A percentile compares a stretch with the other conserved stretches of the same genome.
These are phyloP conservation scores for Hericium coralloides DNA, from an alignment of 768 basidiomycete species.

Conservation along the genomic window DNA sequence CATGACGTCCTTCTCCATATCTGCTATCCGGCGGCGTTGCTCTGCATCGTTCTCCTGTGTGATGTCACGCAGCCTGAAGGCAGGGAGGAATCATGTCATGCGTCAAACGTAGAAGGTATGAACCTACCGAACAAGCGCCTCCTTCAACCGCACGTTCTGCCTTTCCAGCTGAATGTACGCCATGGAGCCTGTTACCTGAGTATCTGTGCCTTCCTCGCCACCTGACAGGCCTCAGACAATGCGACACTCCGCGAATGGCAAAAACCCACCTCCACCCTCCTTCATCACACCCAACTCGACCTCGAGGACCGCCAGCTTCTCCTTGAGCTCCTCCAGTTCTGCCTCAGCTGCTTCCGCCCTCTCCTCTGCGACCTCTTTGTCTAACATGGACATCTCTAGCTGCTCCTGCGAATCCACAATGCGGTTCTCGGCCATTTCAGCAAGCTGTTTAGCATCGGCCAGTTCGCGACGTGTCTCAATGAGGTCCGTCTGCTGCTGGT, in stretches of 20 bases:
- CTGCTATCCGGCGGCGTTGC: conserved; percentile 66
- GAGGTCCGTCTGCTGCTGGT: conserved; percentile 71
- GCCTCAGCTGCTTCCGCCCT: conserved; percentile 70
- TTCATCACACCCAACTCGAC: conserved; percentile 78
- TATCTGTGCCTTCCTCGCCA: conserved; percentile 24
- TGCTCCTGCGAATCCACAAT: conserved; percentile 80
- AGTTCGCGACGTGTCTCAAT: conserved; percentile 67
- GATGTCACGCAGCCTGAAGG: conserved; percentile 71
- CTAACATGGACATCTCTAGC: conserved; percentile 89
- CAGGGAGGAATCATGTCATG: background rate
- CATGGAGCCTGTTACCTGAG: conserved; percentile 45
- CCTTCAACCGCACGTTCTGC: conserved; percentile 92
- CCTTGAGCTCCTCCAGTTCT: conserved; percentile 72
- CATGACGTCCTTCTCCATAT: conserved; percentile 85
- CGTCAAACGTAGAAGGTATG: background rate
- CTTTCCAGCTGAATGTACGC: conserved; percentile 86
- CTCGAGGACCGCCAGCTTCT: conserved; percentile 68
- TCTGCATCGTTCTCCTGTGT: conserved; percentile 84
- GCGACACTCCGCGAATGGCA: background rate
- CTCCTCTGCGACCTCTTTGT: conserved; percentile 96
- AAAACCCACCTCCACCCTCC: conserved; percentile 33
- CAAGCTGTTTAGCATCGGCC: conserved; percentile 69
- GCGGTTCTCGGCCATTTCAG: conserved; percentile 58
- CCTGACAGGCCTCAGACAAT: conserved; percentile 2
- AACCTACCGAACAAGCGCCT: conserved; percentile 75